These are phyloP conservation scores for Aspergillus hiratsukae DNA, from an alignment of 2,329 filamentous ascomycete genomes.

Conservation along the genomic window DNA sequence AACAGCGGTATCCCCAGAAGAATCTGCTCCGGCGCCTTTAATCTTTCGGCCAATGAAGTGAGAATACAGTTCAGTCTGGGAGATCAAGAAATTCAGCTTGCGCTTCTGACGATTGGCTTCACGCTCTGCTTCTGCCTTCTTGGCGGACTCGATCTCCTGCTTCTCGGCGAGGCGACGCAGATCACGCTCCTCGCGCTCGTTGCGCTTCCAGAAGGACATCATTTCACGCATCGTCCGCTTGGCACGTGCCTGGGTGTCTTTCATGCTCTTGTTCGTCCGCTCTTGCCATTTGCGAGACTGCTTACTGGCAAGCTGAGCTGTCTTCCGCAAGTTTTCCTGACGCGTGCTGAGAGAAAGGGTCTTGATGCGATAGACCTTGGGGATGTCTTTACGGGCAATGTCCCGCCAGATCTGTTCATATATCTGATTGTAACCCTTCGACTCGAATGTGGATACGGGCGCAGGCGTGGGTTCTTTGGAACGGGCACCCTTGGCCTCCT, in stretches of 20 bases:
- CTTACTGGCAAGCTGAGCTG: constrained; percentile 91
- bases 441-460: constrained; percentile 66
- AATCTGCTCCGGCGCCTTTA: constrained; percentile 94
- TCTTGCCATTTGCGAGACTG: constrained; percentile 97
- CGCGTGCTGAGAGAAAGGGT: constrained; percentile 80
- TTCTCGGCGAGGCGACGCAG: constrained; percentile 89
- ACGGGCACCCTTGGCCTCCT: constrained; percentile 37
- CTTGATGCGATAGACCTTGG: constrained; percentile 86
- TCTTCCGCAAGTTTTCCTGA: constrained; percentile 95
- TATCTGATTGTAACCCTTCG: constrained; percentile 92
- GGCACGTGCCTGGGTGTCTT: constrained; percentile 91
- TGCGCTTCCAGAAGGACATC: constrained; percentile 99
- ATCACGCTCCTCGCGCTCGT: constrained; percentile 95
- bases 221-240: constrained; percentile 99
- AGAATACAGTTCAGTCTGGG: constrained; percentile 96
- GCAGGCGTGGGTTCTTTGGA: constrained; percentile 43
- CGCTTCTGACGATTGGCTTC: constrained; percentile 96
- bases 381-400: constrained; percentile 86
- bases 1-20: constrained; percentile 75
- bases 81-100: constrained; percentile 99
- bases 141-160: constrained; percentile 92
- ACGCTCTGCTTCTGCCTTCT: constrained; percentile 93
- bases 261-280: constrained; percentile 96
- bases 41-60: constrained; percentile 99
- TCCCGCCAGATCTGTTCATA: constrained; percentile 98